Evolutionary conservation across 2,329 filamentous ascomycete species (phyloP), one percentile per base, ranked within the genome.

Genomic region (Aureobasidium pullulans): DNA sequence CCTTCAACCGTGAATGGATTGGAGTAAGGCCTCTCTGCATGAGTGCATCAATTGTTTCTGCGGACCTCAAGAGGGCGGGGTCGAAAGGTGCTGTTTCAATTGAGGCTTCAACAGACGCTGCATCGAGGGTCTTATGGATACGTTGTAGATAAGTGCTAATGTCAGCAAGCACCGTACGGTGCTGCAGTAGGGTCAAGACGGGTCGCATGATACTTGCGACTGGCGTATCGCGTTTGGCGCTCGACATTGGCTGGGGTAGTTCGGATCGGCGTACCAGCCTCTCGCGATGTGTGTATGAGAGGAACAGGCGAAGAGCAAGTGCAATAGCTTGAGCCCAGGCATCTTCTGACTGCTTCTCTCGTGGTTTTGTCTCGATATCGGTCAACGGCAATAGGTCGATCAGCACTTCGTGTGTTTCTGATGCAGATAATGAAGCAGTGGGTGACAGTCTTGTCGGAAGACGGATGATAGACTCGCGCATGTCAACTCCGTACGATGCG

Each of bases 251-350:
- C 7, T 77, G 75, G 8, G 86, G 85, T 1, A 84, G 77, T 32
- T 85, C 82, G 1, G 86, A 87, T 57, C 91, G 83, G 44, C 82
- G 81, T 40, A 84, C 77, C 62, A 90, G 82, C 64, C 87, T 91
- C 68, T 88, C 83, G 9, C 87, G 84, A 70, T 97, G 93, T 2
- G 89, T 85, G 64, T 92, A 86, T 50, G 82, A 83, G 7, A 97
- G 83, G 1, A 96, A 79, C 23, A 96, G 80, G 42, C 90, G 85
- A 3, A 96, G 79, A 0, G 84, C 80, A 52, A 88, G 77, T 2
- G 83, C 81, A 31, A 90, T 77, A 6, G 81, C 79, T 68, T 91
- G 81, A 2, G 90, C 88, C 28, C 88, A 70, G 69, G 68, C 60
- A 71, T 75, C 65, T 66, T 68, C 62, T 65, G 72, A 37, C 68